Evolutionary conservation across 495 filamentous ascomycete genomes (phyloP).

Genomic region (Xylona heveae): DNA sequence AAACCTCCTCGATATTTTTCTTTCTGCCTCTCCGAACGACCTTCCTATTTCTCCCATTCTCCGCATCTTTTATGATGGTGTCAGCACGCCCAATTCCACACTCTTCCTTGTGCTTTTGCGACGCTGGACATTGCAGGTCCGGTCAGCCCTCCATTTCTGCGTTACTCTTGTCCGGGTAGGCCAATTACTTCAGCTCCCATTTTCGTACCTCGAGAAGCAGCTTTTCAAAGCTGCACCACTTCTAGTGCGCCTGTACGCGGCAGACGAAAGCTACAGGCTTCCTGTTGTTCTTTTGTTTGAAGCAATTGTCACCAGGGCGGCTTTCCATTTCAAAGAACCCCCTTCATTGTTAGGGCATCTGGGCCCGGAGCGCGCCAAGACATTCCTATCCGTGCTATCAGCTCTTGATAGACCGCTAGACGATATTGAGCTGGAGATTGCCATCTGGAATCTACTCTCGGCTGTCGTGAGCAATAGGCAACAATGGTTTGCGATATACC

Average conservation of each 20-base stretch:
- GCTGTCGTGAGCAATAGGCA: conserved; percentile 78
- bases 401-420: conserved; percentile 57
- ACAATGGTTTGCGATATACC: conserved; percentile 83
- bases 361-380: conserved; percentile 55
- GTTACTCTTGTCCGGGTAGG: conserved; percentile 48
- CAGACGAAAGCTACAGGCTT: conserved; percentile 39
- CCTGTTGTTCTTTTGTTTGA: conserved; percentile 49
- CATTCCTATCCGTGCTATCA: conserved; percentile 61
- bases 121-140: conserved; percentile 38
- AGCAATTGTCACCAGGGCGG: conserved; percentile 46
- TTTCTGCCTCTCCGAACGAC: conserved; percentile 43
- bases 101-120: conserved; percentile 35
- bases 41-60: conserved; percentile 62
- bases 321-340: conserved; percentile 43
- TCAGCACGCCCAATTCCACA: conserved; percentile 38
- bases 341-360: conserved; percentile 80
- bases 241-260: conserved; percentile 56
- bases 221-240: conserved; percentile 59
- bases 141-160: conserved; percentile 39
- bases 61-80: conserved; percentile 42
- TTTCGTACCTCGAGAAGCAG: conserved; percentile 47
- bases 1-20: conserved; percentile 55
- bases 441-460: conserved; percentile 70
- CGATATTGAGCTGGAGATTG: conserved; percentile 33
- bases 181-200: conserved; percentile 34